Percentiles rank a stretch among this genome's conserved stretches.
phyloP scores from a whole-genome alignment of 2,329 filamentous ascomycete species.

The Colletotrichum godetiae region DNA sequence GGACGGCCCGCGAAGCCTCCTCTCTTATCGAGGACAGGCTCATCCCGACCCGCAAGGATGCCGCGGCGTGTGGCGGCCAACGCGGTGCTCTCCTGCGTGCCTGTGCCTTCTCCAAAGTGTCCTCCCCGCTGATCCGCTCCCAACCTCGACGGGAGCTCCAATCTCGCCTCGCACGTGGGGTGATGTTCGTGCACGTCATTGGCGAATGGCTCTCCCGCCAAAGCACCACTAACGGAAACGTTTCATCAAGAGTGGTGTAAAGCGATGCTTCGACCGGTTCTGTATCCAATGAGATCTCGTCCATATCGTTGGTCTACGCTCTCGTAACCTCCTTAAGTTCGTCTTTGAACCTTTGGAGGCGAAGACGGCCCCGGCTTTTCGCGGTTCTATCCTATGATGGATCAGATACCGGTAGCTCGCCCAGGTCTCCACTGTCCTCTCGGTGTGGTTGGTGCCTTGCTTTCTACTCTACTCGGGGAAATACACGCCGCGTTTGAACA shows the following conservation, averaged over 20 bases:
- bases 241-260: slow-evolving; percentile 22
- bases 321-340: background rate
- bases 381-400: background rate
- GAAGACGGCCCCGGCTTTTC: background rate
- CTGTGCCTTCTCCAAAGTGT: background rate
- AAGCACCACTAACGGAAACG: slow-evolving; percentile 12
- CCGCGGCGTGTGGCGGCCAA: background rate
- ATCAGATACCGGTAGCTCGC: background rate
- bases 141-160: background rate
- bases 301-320: background rate
- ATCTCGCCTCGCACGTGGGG: slow-evolving; percentile 24
- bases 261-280: background rate
- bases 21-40: background rate
- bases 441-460: background rate
- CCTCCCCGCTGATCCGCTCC: slow-evolving; percentile 12
- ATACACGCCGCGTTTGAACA: background rate
- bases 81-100: background rate
- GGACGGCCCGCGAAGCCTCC: background rate
- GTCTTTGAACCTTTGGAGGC: background rate
- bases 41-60: background rate
- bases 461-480: background rate
- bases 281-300: background rate
- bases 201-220: background rate
- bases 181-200: slow-evolving; percentile 12
- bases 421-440: background rate